Percentiles rank a stretch among this genome's conserved stretches.
Conservation (phyloP, 257 asterid species). For the Capsicum pubescens region DNA sequence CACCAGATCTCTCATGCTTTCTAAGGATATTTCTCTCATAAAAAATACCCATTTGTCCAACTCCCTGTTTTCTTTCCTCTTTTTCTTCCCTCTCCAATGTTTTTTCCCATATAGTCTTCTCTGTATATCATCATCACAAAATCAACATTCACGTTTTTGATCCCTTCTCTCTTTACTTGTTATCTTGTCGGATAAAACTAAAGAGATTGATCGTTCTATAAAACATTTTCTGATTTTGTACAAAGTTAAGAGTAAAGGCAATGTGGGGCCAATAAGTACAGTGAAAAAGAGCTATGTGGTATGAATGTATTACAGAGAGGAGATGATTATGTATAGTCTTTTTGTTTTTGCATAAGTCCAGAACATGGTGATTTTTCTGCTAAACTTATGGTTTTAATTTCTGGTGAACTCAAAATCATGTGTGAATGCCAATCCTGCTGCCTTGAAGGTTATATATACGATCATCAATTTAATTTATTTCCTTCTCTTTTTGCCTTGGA, state of each 20-base stretch:
- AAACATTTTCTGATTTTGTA: background rate
- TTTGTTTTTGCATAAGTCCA: conserved; percentile 61
- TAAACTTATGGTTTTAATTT: conserved; percentile 53
- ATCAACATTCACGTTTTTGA: background rate
- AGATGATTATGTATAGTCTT: conserved; percentile 57
- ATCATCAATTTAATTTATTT: background rate
- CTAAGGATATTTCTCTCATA: background rate
- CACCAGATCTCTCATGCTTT: background rate
- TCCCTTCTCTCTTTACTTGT: background rate
- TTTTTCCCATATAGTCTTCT: background rate
- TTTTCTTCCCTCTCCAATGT: background rate
- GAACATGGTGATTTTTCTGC: conserved; percentile 62
- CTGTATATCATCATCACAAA: background rate
- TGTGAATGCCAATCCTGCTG: conserved; percentile 59
- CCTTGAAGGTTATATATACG: conserved; percentile 43
- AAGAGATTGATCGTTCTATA: background rate
- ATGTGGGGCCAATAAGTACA: conserved; percentile 19
- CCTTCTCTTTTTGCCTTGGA: background rate
- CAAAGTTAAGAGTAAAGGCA: background rate
- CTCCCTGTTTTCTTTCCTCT: background rate
- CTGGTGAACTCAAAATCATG: conserved; percentile 54
- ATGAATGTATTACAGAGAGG: too few species aligned
- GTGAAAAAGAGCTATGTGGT: conserved; percentile 44
- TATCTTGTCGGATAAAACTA: background rate
- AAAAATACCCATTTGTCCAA: background rate